Percentiles rank a stretch among this genome's conserved stretches.
Conservation (phyloP, 257 asterid genomes). For the Solanum appendiculatum region DNA sequence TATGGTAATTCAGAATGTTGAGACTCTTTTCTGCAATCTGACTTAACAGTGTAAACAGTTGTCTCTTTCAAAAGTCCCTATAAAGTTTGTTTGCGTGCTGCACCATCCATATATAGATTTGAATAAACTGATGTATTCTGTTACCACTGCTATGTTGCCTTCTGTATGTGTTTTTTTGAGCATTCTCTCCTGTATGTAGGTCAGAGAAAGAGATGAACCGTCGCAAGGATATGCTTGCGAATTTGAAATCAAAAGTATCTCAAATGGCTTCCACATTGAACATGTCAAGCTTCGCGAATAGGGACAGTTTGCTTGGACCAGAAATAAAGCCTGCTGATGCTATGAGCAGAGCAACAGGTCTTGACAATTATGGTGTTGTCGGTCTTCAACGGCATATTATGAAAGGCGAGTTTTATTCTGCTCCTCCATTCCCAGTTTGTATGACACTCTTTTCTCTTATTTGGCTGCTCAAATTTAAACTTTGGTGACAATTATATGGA, state of each 20-base stretch:
- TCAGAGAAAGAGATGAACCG: conserved; percentile 86
- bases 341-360: conserved; percentile 63
- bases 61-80: background rate
- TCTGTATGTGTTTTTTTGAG: background rate
- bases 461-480: background rate
- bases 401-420: conserved; percentile 53
- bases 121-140: background rate
- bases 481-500: background rate
- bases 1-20: background rate
- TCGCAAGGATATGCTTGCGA: conserved; percentile 67
- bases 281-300: conserved; percentile 76
- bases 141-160: background rate
- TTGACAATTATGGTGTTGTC: conserved; percentile 78
- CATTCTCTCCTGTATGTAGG: conserved; percentile 27
- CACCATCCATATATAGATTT: background rate
- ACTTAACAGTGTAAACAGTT: background rate
- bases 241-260: conserved; percentile 60
- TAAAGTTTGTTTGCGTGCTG: background rate
- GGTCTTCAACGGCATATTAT: conserved; percentile 89
- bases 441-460: background rate
- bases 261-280: conserved; percentile 85
- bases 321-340: conserved; percentile 85
- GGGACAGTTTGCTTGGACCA: conserved; percentile 96
- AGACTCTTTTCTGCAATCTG: background rate
- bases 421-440: background rate